A percentile compares a stretch with the other conserved stretches of the same genome.
These are phyloP conservation scores for Pseudocercospora pini-densiflorae DNA, from an alignment of 2,329 filamentous ascomycete species.

Conservation along the genomic window DNA sequence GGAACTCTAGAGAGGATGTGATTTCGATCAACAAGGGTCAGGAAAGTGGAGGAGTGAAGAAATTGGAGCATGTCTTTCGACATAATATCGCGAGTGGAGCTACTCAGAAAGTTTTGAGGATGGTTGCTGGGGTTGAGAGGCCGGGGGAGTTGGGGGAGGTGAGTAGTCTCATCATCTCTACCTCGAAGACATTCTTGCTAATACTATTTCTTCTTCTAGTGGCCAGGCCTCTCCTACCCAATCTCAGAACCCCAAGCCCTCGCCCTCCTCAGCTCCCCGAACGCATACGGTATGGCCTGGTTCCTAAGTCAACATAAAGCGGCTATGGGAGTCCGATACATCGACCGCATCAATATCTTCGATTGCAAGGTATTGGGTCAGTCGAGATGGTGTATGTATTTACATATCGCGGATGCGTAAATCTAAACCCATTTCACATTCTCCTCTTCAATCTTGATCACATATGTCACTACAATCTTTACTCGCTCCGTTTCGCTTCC, in stretches of 20 bases:
- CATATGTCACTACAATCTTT: slow-evolving; percentile 4
- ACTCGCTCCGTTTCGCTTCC: slow-evolving; percentile 2
- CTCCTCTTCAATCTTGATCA: slow-evolving; percentile 7
- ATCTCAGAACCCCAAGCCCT: background rate
- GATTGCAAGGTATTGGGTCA: background rate
- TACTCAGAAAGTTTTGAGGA: no score
- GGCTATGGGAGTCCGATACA: background rate
- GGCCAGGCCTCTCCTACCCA: background rate
- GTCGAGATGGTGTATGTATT: background rate
- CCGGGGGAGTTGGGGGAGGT: no score
- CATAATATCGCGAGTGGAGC: no score
- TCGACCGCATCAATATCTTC: background rate
- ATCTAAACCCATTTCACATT: slow-evolving; percentile 1
- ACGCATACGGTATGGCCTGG: background rate
- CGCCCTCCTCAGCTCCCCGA: background rate
- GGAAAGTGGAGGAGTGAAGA: no score
- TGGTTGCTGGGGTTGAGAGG: no score
- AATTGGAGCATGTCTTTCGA: no score
- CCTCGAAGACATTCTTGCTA: no score
- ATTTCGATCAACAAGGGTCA: no score
- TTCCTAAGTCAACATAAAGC: background rate
- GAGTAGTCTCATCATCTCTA: no score
- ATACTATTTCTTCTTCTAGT: background rate
- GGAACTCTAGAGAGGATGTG: no score
- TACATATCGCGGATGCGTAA: background rate